These are phyloP conservation scores for Umbelopsis ramanniana DNA, from an alignment of 192 early-diverging fungal species.

Conservation along the genomic window DNA sequence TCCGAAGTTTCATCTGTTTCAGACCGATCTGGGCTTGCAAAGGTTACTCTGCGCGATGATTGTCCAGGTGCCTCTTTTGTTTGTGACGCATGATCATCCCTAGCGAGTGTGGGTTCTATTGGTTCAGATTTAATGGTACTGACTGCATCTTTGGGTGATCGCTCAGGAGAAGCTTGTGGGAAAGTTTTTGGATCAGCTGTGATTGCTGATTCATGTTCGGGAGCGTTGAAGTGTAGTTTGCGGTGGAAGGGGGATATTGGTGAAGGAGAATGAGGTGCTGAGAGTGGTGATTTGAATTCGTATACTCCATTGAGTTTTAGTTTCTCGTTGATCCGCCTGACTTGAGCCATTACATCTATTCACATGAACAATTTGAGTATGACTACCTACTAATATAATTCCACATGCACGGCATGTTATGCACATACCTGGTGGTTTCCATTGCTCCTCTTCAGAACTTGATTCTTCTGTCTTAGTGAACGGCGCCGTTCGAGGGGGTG, in stretches of 20 bases:
- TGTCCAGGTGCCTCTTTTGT: constrained; percentile 10
- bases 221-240: background rate
- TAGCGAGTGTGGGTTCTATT: background rate
- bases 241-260: background rate
- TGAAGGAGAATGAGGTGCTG: background rate
- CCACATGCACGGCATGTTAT: background rate
- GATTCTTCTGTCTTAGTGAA: background rate
- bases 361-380: background rate
- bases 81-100: background rate
- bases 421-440: constrained; percentile 8
- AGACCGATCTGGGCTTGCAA: background rate
- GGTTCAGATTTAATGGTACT: background rate
- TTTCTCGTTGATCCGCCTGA: background rate
- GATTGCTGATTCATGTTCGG: background rate
- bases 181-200: background rate
- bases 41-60: background rate
- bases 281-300: background rate
- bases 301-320: background rate
- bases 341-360: constrained; percentile 14
- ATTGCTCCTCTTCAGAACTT: constrained; percentile 8
- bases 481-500: background rate
- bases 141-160: background rate
- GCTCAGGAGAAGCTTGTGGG: background rate
- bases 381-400: background rate
- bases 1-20: background rate